phyloP scores from a whole-genome alignment of 148 eudicot genomes.

The Rhododendron ovatum region DNA sequence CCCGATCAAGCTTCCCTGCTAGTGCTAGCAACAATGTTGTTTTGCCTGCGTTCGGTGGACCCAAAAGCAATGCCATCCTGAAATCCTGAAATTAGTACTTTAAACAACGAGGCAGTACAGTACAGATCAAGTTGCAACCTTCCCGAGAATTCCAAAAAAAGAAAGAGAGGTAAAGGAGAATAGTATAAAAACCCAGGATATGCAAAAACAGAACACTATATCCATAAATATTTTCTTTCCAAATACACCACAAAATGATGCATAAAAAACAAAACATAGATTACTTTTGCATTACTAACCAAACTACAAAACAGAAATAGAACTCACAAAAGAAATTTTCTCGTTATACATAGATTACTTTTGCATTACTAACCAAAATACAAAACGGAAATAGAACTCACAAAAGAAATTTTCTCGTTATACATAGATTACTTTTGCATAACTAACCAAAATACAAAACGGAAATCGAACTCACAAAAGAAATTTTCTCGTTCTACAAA shows the following conservation, averaged over 20 bases:
- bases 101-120: not conserved
- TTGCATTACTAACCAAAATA: not conserved
- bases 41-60: constrained; percentile 45
- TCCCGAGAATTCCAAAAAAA: not conserved
- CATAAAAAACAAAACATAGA: not conserved
- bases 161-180: not conserved
- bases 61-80: constrained; percentile 43
- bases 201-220: not conserved
- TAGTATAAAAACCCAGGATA: not conserved
- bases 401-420: not conserved
- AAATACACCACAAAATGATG: not conserved
- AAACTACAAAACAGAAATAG: not conserved
- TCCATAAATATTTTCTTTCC: not conserved
- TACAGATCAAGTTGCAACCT: not conserved
- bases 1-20: constrained; percentile 34
- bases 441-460: not conserved
- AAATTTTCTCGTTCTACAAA: not conserved
- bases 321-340: not conserved
- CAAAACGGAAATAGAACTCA: not conserved
- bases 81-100: not conserved
- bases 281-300: not conserved
- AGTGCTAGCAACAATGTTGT: constrained; percentile 41
- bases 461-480: not conserved
- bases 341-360: not conserved
- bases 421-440: not conserved